Conservation (phyloP, 2,329 filamentous ascomycete species). For the Emergomyces pasteurianus region DNA sequence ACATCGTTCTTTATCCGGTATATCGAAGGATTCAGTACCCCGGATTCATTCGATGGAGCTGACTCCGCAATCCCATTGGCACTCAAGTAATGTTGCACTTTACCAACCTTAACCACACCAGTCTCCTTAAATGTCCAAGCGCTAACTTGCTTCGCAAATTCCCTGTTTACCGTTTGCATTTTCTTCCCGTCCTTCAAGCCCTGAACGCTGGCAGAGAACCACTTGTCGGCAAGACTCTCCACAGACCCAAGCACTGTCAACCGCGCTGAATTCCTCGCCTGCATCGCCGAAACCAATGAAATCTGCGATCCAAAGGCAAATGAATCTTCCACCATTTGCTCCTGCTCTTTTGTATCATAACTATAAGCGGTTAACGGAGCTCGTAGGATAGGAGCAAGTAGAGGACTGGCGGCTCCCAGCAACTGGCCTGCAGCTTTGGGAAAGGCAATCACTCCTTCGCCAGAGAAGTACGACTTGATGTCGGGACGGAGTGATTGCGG, state of each 20-base stretch:
- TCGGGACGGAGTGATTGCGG: slow-evolving; percentile 54
- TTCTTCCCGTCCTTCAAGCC: slow-evolving; percentile 40
- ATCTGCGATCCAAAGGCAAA: slow-evolving; percentile 79
- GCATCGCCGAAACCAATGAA: slow-evolving; percentile 69
- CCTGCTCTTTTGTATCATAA: slow-evolving; percentile 85
- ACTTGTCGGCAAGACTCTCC: slow-evolving; percentile 77
- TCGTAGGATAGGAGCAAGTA: slow-evolving; percentile 69
- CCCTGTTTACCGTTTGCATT: slow-evolving; percentile 61
- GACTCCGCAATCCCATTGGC: slow-evolving; percentile 42
- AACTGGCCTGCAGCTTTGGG: slow-evolving; percentile 70
- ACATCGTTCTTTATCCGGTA: slow-evolving; percentile 97
- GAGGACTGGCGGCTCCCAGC: slow-evolving; percentile 61
- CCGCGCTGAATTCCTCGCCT: slow-evolving; percentile 87
- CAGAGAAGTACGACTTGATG: slow-evolving; percentile 66
- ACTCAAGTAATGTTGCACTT: slow-evolving; percentile 60
- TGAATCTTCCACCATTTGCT: slow-evolving; percentile 60
- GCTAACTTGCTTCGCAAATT: slow-evolving; percentile 74
- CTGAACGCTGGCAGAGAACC: slow-evolving; percentile 73
- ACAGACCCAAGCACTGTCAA: slow-evolving; percentile 74
- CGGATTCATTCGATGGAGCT: slow-evolving; percentile 36
- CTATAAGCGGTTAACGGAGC: slow-evolving; percentile 79
- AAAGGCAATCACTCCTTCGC: slow-evolving; percentile 61
- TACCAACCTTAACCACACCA: slow-evolving; percentile 75
- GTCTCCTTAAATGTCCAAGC: slow-evolving; percentile 95
- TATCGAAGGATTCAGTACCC: slow-evolving; percentile 60